Conservation (phyloP, 352 stramenopile genomes). For the Pythium volutum region DNA sequence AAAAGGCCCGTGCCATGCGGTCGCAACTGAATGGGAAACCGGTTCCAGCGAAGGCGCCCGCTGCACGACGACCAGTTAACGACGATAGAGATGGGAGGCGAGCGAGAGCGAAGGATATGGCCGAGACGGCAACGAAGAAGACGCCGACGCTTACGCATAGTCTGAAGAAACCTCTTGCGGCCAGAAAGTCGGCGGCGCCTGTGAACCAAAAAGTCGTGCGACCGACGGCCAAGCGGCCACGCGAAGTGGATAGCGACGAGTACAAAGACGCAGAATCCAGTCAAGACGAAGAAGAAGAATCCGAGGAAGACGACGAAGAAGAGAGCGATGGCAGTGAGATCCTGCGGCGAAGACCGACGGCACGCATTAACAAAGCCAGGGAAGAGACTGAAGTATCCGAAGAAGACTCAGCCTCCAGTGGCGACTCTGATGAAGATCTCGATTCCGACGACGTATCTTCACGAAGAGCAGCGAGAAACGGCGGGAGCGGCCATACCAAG, state of each 20-base stretch:
- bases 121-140: neutral
- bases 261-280: slow-evolving; percentile 1
- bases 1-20: slow-evolving; percentile 4
- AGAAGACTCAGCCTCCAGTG: slow-evolving; percentile 8
- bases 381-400: slow-evolving; percentile 20
- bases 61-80: neutral
- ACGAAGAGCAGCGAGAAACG: neutral
- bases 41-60: neutral
- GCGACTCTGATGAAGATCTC: slow-evolving; percentile 4
- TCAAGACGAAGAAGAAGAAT: slow-evolving; percentile 9
- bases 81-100: neutral
- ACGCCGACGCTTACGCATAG: neutral
- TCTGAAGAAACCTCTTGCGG: slow-evolving; percentile 4
- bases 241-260: slow-evolving; percentile 3
- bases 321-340: slow-evolving; percentile 5
- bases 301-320: slow-evolving; percentile 6
- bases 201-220: neutral
- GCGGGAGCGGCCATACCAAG: neutral
- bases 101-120: neutral
- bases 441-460: neutral
- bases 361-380: slow-evolving; percentile 11
- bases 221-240: neutral
- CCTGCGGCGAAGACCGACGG: neutral
- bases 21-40: neutral
- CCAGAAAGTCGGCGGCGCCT: slow-evolving; percentile 12